Conservation (phyloP, 192 early-diverging fungal species). For the Coemansia sp. region DNA sequence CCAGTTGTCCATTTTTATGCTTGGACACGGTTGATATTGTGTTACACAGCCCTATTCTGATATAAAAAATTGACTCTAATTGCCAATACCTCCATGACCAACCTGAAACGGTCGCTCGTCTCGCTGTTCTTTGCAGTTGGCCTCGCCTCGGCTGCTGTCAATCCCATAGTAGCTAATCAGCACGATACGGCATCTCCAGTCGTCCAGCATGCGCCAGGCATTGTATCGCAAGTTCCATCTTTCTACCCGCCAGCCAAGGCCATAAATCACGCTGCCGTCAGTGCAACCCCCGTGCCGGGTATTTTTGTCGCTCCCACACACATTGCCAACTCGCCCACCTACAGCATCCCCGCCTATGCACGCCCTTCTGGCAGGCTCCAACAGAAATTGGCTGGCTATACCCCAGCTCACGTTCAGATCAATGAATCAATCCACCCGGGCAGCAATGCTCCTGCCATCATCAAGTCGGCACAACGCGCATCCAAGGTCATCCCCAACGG, state of each 20-base stretch:
- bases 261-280: neutral
- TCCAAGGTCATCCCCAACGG: neutral
- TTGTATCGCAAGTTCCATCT: neutral
- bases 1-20: neutral
- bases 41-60: neutral
- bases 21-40: neutral
- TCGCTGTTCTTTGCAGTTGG: constrained; percentile 34
- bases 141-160: constrained; percentile 16
- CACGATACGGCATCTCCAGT: neutral
- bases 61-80: neutral
- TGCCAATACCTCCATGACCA: constrained; percentile 9
- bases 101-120: constrained; percentile 28
- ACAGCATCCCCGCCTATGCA: neutral
- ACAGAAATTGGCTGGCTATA: neutral
- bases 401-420: neutral
- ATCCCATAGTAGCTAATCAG: constrained; percentile 1
- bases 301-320: constrained; percentile 14
- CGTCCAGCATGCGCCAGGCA: neutral
- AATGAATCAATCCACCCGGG: no score
- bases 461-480: constrained; percentile 1
- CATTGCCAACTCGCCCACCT: constrained; percentile 6
- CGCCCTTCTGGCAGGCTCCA: neutral
- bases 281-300: neutral
- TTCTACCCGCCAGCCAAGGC: neutral
- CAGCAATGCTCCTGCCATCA: neutral